Evolutionary conservation across 108 stramenopile species (phyloP).

Genomic region (Fragilariopsis cylindrus): DNA sequence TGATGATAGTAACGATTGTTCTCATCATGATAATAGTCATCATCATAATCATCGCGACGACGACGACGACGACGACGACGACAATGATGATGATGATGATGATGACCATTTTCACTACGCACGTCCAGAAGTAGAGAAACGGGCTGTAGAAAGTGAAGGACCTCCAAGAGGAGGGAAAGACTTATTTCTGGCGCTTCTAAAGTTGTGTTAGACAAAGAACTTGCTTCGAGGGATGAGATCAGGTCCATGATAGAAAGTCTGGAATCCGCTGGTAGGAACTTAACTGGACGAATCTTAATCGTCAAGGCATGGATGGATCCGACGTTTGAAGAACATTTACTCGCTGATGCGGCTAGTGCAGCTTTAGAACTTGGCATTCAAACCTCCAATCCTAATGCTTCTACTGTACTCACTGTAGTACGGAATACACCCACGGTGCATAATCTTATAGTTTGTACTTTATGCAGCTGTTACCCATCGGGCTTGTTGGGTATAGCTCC

Average conservation of each 20-base stretch:
- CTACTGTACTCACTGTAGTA: constrained; percentile 57
- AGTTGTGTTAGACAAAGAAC: constrained; percentile 30
- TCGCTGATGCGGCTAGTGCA: constrained; percentile 51
- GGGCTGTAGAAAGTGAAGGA: constrained; percentile 40
- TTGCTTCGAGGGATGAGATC: constrained; percentile 40
- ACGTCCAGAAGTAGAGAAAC: constrained; percentile 33
- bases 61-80: neutral
- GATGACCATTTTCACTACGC: constrained; percentile 38
- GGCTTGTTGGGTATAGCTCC: constrained; percentile 60
- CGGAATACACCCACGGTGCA: constrained; percentile 50
- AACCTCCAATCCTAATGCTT: constrained; percentile 61
- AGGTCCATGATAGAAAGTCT: constrained; percentile 40
- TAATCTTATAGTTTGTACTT: constrained; percentile 64
- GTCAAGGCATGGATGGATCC: constrained; percentile 56
- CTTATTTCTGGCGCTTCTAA: constrained; percentile 36
- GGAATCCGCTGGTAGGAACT: constrained; percentile 34
- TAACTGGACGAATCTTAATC: constrained; percentile 45
- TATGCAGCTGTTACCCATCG: constrained; percentile 70
- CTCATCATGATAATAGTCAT: constrained; percentile 22
- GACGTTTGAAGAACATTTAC: constrained; percentile 41
- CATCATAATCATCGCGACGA: constrained; percentile 21
- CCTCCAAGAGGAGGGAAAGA: constrained; percentile 40
- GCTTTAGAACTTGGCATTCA: constrained; percentile 54
- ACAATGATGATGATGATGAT: neutral
- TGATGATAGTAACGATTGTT: constrained; percentile 26